Evolutionary conservation across 2,329 filamentous ascomycete species (phyloP), one percentile per base, ranked within the genome.

Genomic region (Epichloe uncinata): DNA sequence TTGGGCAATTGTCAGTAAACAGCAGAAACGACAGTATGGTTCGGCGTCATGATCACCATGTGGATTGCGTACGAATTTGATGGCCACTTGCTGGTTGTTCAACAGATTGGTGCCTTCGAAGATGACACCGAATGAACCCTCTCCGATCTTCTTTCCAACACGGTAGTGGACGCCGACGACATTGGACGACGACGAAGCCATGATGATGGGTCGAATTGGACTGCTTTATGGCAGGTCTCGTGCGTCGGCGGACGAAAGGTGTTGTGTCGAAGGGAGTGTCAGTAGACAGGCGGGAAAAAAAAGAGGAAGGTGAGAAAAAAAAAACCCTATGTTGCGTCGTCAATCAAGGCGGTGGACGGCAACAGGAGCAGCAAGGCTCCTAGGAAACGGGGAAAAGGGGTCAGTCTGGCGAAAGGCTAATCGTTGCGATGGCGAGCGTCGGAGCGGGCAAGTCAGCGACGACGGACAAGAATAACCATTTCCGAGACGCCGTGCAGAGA

Each of bases 101-200:
- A 98, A 78, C 61, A 98, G 78, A 69, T 98, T 98, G 64, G 90
- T 97, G 60, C 93, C 93, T 71, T 97, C 93, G 64, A 97, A 97
- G 66, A 97, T 96, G 61, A 97, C 93, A 75, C 91, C 91, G 64
- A 97, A 97, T 38, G 89, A 95, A 57, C 91, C 91, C 79, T 97
- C 93, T 68, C 93, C 93, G 61, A 98, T 97, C 76, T 98, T 98
- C 81, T 97, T 97, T 62, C 93, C 93, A 58, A 98, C 93, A 58
- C 93, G 81, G 72, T 98, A 98, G 73, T 98, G 93, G 59, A 98
- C 93, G 66, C 93, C 93, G 63, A 97, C 93, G 59, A 98, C 93
- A 71, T 97, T 97, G 54, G 89, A 95, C 56, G 87, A 93, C 53
- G 85, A 88, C 56, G 87, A 90, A 52, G 87, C 82, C 87, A 93